Conservation (phyloP, 140 eudicot species). For the Cichorium intybus region DNA sequence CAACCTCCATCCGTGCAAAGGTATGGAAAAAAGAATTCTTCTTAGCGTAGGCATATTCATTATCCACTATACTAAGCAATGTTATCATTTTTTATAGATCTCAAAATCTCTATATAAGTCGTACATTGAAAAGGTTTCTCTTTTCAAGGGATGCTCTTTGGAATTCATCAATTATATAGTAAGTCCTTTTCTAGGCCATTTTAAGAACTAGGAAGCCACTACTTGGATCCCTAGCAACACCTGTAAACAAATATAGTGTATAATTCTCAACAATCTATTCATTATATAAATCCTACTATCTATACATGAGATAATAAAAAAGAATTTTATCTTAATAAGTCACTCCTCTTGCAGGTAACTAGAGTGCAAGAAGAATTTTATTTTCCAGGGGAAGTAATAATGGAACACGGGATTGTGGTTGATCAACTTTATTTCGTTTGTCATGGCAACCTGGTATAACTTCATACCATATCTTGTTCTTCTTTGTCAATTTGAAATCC, state of each 20-base stretch:
- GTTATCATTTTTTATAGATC: slow-evolving; percentile 50
- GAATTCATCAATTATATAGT: slow-evolving; percentile 78
- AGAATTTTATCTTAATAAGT: neutral
- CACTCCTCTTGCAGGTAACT: slow-evolving; percentile 41
- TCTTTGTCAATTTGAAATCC: too few relatives aligned
- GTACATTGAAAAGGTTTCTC: slow-evolving; percentile 55
- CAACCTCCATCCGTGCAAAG: slow-evolving; percentile 86
- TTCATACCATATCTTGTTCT: slow-evolving; percentile 44
- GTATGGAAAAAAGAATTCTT: slow-evolving; percentile 24
- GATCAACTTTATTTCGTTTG: slow-evolving; percentile 84
- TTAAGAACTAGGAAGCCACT: neutral
- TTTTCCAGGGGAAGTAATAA: slow-evolving; percentile 83
- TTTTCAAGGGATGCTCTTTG: slow-evolving; percentile 66
- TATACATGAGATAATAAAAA: too few relatives aligned
- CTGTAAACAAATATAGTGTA: too few relatives aligned
- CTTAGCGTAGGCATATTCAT: neutral
- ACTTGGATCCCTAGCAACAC: too few relatives aligned
- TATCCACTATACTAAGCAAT: slow-evolving; percentile 20
- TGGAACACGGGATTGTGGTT: slow-evolving; percentile 79
- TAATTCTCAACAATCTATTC: too few relatives aligned
- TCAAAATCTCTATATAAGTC: slow-evolving; percentile 61
- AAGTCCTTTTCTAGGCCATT: slow-evolving; percentile 25
- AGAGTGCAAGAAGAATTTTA: slow-evolving; percentile 77
- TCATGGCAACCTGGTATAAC: slow-evolving; percentile 67
- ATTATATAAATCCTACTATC: too few relatives aligned